Conservation (phyloP, 1,139 yeast genomes). For the Geotrichum bryndzae region DNA sequence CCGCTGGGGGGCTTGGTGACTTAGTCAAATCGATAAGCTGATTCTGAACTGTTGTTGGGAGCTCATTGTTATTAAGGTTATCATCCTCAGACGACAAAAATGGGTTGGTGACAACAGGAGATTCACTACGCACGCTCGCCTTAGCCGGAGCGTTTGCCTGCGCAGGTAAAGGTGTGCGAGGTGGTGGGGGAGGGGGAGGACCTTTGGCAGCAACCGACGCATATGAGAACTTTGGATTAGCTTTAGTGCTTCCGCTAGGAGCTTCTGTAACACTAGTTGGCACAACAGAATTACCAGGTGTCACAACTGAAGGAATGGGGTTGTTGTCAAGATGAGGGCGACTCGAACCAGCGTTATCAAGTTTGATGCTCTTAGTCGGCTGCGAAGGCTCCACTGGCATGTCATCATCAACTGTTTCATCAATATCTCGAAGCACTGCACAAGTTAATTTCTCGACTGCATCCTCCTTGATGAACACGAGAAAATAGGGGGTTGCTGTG, state of each 20-base stretch:
- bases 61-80: background rate
- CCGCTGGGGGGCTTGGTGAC: background rate
- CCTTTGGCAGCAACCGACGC: background rate
- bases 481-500: slow-evolving; percentile 88
- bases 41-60: background rate
- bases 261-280: background rate
- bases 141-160: background rate
- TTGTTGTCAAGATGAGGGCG: background rate
- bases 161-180: background rate
- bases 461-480: slow-evolving; percentile 73
- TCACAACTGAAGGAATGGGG: background rate
- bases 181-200: background rate
- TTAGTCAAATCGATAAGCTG: background rate
- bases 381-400: background rate
- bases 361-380: background rate
- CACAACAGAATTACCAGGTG: background rate
- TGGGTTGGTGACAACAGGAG: background rate
- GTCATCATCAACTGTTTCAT: background rate
- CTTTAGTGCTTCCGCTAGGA: background rate
- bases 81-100: background rate
- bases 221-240: background rate
- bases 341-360: background rate
- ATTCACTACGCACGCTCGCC: background rate
- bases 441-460: slow-evolving; percentile 55
- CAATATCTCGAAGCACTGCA: slow-evolving; percentile 39